Evolutionary conservation across 805 yeast genomes (phyloP).

Genomic region (Cyberlindnera euphorbiiphila): DNA sequence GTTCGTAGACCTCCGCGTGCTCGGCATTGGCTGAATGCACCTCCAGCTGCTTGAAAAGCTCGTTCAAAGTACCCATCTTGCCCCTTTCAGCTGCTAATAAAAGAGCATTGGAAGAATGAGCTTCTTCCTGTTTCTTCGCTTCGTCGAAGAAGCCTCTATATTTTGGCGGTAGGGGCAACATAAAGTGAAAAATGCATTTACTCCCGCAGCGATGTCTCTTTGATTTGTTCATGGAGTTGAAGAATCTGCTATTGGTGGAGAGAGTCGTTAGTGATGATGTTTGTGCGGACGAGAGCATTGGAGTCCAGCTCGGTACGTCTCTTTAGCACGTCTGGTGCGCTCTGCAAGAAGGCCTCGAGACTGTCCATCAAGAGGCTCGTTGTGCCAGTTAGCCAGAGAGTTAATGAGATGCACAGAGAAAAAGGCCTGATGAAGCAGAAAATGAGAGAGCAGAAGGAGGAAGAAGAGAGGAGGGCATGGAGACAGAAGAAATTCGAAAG

Average conservation of each 20-base stretch:
- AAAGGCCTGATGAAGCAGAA: constrained; percentile 9
- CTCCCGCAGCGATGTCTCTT: too few species aligned
- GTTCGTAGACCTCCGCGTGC: constrained; percentile 26
- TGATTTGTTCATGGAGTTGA: too few species aligned
- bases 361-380: constrained; percentile 20
- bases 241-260: too few species aligned
- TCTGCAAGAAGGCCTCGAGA: constrained; percentile 10
- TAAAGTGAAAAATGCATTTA: too few species aligned
- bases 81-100: neutral
- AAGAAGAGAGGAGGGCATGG: neutral
- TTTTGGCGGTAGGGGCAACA: too few species aligned
- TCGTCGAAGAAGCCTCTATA: neutral
- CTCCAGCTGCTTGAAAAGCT: constrained; percentile 26
- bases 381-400: constrained; percentile 14
- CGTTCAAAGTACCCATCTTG: constrained; percentile 24
- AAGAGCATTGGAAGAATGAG: too few species aligned
- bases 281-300: neutral
- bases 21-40: constrained; percentile 21
- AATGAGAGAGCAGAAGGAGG: constrained; percentile 1
- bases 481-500: constrained; percentile 3
- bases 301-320: constrained; percentile 1
- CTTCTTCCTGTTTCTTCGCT: too few species aligned
- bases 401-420: constrained; percentile 7
- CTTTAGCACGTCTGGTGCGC: constrained; percentile 2
- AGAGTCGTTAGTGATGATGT: neutral